Evolutionary conservation across 2,329 filamentous ascomycete genomes (phyloP), one percentile per base, ranked within the genome.

Genomic region (Dryadomyces sulphureus): DNA sequence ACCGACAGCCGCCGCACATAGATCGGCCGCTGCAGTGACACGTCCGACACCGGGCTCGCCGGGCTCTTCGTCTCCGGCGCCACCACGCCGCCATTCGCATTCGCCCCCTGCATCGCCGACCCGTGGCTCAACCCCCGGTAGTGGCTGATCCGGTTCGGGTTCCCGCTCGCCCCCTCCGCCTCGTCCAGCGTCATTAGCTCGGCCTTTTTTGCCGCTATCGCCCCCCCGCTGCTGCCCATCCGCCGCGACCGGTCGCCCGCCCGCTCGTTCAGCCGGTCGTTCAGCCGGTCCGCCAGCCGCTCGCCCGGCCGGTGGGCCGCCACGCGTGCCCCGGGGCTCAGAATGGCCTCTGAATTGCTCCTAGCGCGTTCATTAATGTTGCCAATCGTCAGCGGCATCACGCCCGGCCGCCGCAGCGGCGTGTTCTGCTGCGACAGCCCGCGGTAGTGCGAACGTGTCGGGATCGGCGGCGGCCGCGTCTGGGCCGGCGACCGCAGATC

Each of bases 381-480:
- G 17, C 77, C 78, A 46, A 84, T 79, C 3, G 80, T 78, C 39
- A 79, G 56, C 8, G 75, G 85, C 62, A 84, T 78, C n/a, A 87
- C 73, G 2, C 79, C 77, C 1, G 87, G 84, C 47, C 81, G 72
- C 47, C 84, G 77, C 40, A 78, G 66, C 6, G 74, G 65, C 2
- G 72, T 66, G 53, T 72, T 83, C 51, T 84, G 79, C 53, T 83
- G 79, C 3, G 81, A 86, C 4, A 81, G 65, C 1, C 79, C 79
- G 25, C 89, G 79, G 54, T 85, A 86, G 59, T 94, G 88, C 3
- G 87, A 92, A 49, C 83, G 75, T 5, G 76, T 75, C 0, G 87
- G 87, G 49, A 94, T 84, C 1, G 84, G 84, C 3, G 89, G 86
- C 24, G 83, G 72, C 30, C 81, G 75, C 19, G 70, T 66, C 11